These are phyloP conservation scores for Geotrichum reessii DNA, from an alignment of 1,139 yeast species.

Conservation along the genomic window DNA sequence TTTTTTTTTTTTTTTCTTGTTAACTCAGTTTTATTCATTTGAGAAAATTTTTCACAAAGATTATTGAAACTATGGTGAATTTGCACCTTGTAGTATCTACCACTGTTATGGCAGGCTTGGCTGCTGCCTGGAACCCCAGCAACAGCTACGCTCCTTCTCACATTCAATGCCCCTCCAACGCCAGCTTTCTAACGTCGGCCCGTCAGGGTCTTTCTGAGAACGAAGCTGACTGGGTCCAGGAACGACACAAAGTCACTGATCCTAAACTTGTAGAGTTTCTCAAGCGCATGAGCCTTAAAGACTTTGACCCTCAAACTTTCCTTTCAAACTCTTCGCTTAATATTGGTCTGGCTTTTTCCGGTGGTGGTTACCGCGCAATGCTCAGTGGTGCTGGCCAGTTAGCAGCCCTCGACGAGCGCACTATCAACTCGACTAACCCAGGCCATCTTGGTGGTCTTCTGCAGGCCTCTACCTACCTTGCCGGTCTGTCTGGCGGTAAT, in stretches of 20 bases:
- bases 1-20: no score
- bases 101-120: not conserved
- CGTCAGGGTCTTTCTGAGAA: constrained; percentile 22
- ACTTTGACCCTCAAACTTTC: constrained; percentile 51
- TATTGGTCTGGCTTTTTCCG: constrained; percentile 75
- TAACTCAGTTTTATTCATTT: no score
- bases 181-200: constrained; percentile 22
- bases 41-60: no score
- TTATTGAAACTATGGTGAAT: not conserved
- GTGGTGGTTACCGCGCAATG: constrained; percentile 95
- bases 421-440: constrained; percentile 48
- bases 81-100: not conserved
- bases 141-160: constrained; percentile 28
- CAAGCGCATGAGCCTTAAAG: constrained; percentile 51
- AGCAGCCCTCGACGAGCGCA: constrained; percentile 72
- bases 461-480: constrained; percentile 70
- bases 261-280: constrained; percentile 53
- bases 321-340: constrained; percentile 46
- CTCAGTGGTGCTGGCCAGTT: constrained; percentile 82
- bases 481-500: constrained; percentile 85
- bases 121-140: constrained; percentile 16
- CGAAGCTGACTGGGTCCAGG: constrained; percentile 26
- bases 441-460: constrained; percentile 76
- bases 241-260: constrained; percentile 49
- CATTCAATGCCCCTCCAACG: constrained; percentile 25